Evolutionary conservation across 83 land plant species (phyloP).

Genomic region (Picea abies): DNA sequence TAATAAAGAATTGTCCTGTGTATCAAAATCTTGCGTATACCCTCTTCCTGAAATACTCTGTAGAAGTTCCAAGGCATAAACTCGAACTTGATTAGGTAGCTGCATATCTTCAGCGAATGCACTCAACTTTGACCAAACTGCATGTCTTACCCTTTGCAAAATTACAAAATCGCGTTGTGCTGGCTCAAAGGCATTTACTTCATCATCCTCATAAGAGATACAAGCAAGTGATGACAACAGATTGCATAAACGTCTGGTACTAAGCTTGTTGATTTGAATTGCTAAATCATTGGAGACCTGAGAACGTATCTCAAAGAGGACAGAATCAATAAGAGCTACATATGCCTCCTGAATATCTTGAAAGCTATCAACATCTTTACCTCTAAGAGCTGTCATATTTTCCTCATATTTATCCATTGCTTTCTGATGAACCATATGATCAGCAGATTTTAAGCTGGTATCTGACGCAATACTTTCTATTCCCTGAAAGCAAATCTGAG

Average conservation of each 20-base stretch:
- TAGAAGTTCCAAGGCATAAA: slow-evolving; percentile 54
- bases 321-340: slow-evolving; percentile 24
- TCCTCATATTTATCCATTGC: background rate
- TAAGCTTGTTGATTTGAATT: background rate
- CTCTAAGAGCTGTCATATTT: background rate
- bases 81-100: slow-evolving; percentile 38
- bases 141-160: slow-evolving; percentile 37
- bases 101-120: slow-evolving; percentile 51
- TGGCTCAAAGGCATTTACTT: background rate
- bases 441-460: background rate
- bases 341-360: slow-evolving; percentile 40
- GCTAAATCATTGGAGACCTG: background rate
- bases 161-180: background rate
- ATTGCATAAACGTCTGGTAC: slow-evolving; percentile 22
- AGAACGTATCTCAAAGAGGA: slow-evolving; percentile 24
- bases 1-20: slow-evolving; percentile 21
- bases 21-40: slow-evolving; percentile 17
- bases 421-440: background rate
- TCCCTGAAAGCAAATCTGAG: slow-evolving; percentile 18
- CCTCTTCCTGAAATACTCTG: slow-evolving; percentile 46
- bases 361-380: background rate
- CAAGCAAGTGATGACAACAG: slow-evolving; percentile 49
- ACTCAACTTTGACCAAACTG: slow-evolving; percentile 50
- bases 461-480: slow-evolving; percentile 20
- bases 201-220: slow-evolving; percentile 23